These are phyloP conservation scores for Starmerella etchellsii DNA, from an alignment of 805 yeast species.

Conservation along the genomic window DNA sequence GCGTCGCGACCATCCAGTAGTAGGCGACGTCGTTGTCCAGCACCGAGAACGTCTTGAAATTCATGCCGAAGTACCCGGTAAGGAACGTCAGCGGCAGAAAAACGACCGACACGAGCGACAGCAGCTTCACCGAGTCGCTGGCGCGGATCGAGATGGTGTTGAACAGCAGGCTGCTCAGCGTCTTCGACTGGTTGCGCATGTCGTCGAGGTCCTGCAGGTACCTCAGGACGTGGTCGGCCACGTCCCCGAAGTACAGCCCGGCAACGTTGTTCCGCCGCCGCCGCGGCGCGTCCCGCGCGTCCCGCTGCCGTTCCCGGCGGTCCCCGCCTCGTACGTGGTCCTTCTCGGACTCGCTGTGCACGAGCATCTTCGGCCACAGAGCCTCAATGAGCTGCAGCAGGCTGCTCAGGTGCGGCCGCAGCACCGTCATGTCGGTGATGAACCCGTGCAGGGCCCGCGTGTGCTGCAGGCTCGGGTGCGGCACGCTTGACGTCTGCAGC, in stretches of 20 bases:
- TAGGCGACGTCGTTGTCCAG: slow-evolving; percentile 31
- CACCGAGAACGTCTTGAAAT: slow-evolving; percentile 34
- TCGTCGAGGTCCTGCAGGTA: slow-evolving; percentile 42
- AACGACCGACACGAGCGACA: slow-evolving; percentile 45
- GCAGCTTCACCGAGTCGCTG: slow-evolving; percentile 41
- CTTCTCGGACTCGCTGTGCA: neutral
- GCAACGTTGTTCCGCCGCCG: slow-evolving; percentile 26
- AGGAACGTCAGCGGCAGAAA: slow-evolving; percentile 47
- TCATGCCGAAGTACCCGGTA: slow-evolving; percentile 53
- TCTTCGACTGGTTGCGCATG: slow-evolving; percentile 41
- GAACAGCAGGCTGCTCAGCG: slow-evolving; percentile 40
- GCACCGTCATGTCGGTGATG: slow-evolving; percentile 39
- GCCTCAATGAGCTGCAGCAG: slow-evolving; percentile 37
- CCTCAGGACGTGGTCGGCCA: slow-evolving; percentile 41
- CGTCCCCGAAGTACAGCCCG: slow-evolving; percentile 40
- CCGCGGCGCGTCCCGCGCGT: neutral
- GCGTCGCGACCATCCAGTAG: slow-evolving; percentile 38
- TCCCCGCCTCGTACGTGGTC: neutral
- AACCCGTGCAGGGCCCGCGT: slow-evolving; percentile 43
- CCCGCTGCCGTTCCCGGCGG: neutral
- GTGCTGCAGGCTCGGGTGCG: slow-evolving; percentile 38
- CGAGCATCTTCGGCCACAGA: slow-evolving; percentile 18
- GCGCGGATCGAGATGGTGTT: slow-evolving; percentile 46
- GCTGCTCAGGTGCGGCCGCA: slow-evolving; percentile 38
- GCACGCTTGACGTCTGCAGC: slow-evolving; percentile 40